These are phyloP conservation scores for Epichloe gansuensis DNA, from an alignment of 2,329 filamentous ascomycete species.

Conservation along the genomic window DNA sequence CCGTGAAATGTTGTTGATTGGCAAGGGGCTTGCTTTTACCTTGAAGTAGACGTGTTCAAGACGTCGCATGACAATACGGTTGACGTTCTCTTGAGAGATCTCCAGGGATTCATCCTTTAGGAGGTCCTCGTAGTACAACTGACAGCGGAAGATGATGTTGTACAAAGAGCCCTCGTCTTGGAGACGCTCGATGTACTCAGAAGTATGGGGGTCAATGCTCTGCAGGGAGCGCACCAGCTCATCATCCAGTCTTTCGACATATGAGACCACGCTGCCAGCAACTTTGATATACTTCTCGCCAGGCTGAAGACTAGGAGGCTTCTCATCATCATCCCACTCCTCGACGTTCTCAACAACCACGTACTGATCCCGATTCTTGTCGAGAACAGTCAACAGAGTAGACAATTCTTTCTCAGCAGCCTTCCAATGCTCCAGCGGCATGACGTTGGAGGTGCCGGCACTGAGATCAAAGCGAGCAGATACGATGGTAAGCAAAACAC, in stretches of 20 bases:
- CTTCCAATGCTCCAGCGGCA: constrained; percentile 97
- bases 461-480: constrained; percentile 92
- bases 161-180: constrained; percentile 86
- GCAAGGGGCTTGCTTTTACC: constrained; percentile 31
- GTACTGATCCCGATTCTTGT: constrained; percentile 59
- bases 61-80: constrained; percentile 85
- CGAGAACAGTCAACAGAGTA: constrained; percentile 64
- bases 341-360: constrained; percentile 85
- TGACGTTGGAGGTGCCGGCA: constrained; percentile 62
- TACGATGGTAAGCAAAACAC: constrained; percentile 81
- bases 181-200: constrained; percentile 93
- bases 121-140: constrained; percentile 79
- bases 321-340: constrained; percentile 99
- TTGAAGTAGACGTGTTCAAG: constrained; percentile 99
- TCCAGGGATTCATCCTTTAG: constrained; percentile 59
- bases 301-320: constrained; percentile 60
- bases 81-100: constrained; percentile 72
- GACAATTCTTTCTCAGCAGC: constrained; percentile 78
- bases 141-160: constrained; percentile 77
- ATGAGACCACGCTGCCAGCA: constrained; percentile 87
- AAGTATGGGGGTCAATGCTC: constrained; percentile 94
- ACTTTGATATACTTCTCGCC: constrained; percentile 80
- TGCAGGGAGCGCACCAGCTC: constrained; percentile 96
- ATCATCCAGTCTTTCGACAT: constrained; percentile 88
- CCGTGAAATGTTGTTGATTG: not conserved